Conservation (phyloP, 805 yeast species). For the Starmerella roubikii region DNA sequence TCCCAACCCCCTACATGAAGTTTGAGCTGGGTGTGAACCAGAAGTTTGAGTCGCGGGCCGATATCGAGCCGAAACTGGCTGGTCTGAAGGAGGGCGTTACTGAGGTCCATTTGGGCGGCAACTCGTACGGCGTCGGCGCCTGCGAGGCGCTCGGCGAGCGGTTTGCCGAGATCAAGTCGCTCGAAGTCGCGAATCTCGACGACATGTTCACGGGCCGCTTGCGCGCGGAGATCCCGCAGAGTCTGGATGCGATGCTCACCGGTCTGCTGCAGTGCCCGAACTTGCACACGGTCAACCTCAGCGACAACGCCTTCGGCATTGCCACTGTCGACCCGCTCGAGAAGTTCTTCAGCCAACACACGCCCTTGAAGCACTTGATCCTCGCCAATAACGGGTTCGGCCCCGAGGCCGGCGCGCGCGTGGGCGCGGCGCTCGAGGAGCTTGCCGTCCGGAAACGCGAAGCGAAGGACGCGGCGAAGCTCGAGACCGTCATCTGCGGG, state of each 20-base stretch:
- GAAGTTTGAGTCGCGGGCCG: slow-evolving; percentile 59
- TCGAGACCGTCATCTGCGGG: slow-evolving; percentile 80
- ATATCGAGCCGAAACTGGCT: slow-evolving; percentile 55
- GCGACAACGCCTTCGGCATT: slow-evolving; percentile 95
- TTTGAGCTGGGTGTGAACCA: slow-evolving; percentile 16
- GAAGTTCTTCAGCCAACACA: slow-evolving; percentile 56
- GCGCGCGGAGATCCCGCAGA: slow-evolving; percentile 84
- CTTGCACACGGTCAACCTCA: slow-evolving; percentile 60
- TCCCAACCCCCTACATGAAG: too few species aligned
- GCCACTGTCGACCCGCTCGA: slow-evolving; percentile 88
- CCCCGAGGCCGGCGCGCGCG: slow-evolving; percentile 90
- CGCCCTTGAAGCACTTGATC: slow-evolving; percentile 70
- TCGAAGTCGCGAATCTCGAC: slow-evolving; percentile 61
- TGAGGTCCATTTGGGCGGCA: slow-evolving; percentile 74
- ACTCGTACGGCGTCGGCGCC: slow-evolving; percentile 87
- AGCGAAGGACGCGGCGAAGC: slow-evolving; percentile 38
- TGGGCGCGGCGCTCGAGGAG: slow-evolving; percentile 71
- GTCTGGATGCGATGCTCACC: slow-evolving; percentile 59
- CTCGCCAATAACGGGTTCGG: slow-evolving; percentile 96
- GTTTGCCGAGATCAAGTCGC: slow-evolving; percentile 30
- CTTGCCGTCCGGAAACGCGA: slow-evolving; percentile 51
- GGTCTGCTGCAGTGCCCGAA: slow-evolving; percentile 56
- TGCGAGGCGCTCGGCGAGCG: slow-evolving; percentile 55
- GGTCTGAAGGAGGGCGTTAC: slow-evolving; percentile 37
- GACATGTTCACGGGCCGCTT: slow-evolving; percentile 92